These are phyloP conservation scores for Claviceps sp. DNA, from an alignment of 2,329 filamentous ascomycete genomes.

Conservation along the genomic window DNA sequence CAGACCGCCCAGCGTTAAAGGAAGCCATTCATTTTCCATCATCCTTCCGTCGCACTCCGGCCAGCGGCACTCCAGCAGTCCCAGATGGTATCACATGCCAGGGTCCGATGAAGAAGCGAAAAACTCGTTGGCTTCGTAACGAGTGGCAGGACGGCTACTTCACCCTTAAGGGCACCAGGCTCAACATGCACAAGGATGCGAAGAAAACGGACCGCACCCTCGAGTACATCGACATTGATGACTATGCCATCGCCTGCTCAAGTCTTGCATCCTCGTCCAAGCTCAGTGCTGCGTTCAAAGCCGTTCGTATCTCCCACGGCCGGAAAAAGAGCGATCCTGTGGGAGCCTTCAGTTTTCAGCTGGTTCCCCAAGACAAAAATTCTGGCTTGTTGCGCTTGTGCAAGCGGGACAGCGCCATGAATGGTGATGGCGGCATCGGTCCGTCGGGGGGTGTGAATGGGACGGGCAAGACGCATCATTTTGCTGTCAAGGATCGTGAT, in stretches of 20 bases:
- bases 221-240: slow-evolving; percentile 75
- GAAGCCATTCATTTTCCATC: slow-evolving; percentile 27
- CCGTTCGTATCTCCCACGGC: slow-evolving; percentile 49
- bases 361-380: slow-evolving; percentile 56
- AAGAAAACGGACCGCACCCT: slow-evolving; percentile 42
- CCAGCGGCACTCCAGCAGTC: slow-evolving; percentile 19
- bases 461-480: slow-evolving; percentile 79
- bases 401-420: slow-evolving; percentile 36
- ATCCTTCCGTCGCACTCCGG: slow-evolving; percentile 11
- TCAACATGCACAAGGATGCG: slow-evolving; percentile 62
- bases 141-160: slow-evolving; percentile 93
- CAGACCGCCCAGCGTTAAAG: slow-evolving; percentile 32
- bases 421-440: slow-evolving; percentile 16
- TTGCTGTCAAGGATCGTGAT: slow-evolving; percentile 75
- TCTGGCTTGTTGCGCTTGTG: slow-evolving; percentile 31
- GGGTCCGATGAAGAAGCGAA: slow-evolving; percentile 90
- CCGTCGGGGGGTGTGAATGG: slow-evolving; percentile 39
- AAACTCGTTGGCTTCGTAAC: slow-evolving; percentile 75
- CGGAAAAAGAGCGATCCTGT: slow-evolving; percentile 43
- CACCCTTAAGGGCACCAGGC: slow-evolving; percentile 61
- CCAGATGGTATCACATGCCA: slow-evolving; percentile 51
- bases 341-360: slow-evolving; percentile 71
- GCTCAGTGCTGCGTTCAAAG: slow-evolving; percentile 76
- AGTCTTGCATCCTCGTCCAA: slow-evolving; percentile 64
- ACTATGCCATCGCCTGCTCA: slow-evolving; percentile 79